Evolutionary conservation across 768 basidiomycete genomes (phyloP).

Genomic region (Rossbeevera mucosa): DNA sequence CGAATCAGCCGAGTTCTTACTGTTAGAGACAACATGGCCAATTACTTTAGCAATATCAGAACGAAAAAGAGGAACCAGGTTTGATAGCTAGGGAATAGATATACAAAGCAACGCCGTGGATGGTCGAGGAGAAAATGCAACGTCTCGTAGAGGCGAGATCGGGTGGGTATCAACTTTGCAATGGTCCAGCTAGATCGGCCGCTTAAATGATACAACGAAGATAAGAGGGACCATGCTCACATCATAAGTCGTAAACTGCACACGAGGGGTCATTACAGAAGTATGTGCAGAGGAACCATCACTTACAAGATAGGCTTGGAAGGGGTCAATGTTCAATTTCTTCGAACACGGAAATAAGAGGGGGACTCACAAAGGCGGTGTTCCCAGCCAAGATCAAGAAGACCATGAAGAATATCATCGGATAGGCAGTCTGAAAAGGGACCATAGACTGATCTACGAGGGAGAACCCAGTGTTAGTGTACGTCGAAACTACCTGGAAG

Average conservation of each 20-base stretch:
- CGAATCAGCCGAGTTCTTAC: background rate
- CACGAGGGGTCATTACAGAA: background rate
- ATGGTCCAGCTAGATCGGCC: conserved; percentile 59
- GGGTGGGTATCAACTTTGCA: conserved; percentile 53
- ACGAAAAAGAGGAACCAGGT: conserved; percentile 85
- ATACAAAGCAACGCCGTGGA: conserved; percentile 86
- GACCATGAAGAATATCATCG: conserved; percentile 68
- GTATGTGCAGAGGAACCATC: background rate
- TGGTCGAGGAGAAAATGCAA: conserved; percentile 92
- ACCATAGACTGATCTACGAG: conserved; percentile 88
- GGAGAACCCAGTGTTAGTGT: conserved; percentile 85
- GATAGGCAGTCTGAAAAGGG: conserved; percentile 83
- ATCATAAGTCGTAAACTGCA: conserved; percentile 75
- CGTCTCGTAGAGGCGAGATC: conserved; percentile 68
- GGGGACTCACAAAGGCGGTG: conserved; percentile 80
- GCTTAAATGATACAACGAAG: conserved; percentile 1
- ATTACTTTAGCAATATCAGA: conserved; percentile 63
- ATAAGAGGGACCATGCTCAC: conserved; percentile 40
- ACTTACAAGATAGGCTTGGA: conserved; percentile 81
- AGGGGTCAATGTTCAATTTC: background rate
- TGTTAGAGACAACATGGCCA: background rate
- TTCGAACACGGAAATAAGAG: background rate
- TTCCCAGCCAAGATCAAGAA: conserved; percentile 87
- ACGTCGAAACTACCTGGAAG: conserved; percentile 83
- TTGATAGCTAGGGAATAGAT: conserved; percentile 88